Conservation (phyloP, 1,284 basidiomycete genomes). For the Wolfiporia cocos region DNA sequence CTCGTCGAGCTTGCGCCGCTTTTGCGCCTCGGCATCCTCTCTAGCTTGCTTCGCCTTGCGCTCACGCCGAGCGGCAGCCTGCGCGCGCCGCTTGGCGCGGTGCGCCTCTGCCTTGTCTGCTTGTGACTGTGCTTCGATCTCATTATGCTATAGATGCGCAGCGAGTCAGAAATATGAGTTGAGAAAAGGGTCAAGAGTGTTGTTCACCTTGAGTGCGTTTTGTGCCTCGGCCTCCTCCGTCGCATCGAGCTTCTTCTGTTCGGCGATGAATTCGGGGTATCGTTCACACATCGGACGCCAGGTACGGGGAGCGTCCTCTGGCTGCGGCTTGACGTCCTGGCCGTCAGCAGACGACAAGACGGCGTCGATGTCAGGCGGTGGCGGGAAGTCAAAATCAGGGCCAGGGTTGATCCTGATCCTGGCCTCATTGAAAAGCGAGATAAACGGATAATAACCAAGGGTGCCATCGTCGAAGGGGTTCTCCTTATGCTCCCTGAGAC, state of each 20-base stretch:
- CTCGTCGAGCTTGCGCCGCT: constrained; percentile 13
- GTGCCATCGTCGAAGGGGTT: constrained; percentile 93
- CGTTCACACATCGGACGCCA: constrained; percentile 79
- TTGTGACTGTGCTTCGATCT: constrained; percentile 10
- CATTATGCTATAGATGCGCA: not conserved
- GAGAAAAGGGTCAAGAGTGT: not conserved
- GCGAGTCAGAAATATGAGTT: not conserved
- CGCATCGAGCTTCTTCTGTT: constrained; percentile 69
- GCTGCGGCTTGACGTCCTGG: constrained; percentile 26
- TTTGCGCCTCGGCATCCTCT: constrained; percentile 12
- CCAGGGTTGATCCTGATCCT: constrained; percentile 84
- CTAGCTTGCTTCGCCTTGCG: constrained; percentile 14
- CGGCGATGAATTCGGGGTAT: constrained; percentile 72
- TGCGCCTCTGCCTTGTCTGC: constrained; percentile 20
- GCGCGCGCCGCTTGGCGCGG: constrained; percentile 21
- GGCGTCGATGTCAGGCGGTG: constrained; percentile 67
- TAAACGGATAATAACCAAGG: constrained; percentile 93
- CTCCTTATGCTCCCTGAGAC: constrained; percentile 68
- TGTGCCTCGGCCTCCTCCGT: constrained; percentile 57
- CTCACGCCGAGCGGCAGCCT: constrained; percentile 20
- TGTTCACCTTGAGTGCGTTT: constrained; percentile 24
- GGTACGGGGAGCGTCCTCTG: constrained; percentile 28
- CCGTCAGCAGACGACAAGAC: constrained; percentile 32
- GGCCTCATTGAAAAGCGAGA: constrained; percentile 91
- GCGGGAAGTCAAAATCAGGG: constrained; percentile 78